phyloP scores from a whole-genome alignment of 192 early-diverging fungal genomes.

The Linderina pennispora region DNA sequence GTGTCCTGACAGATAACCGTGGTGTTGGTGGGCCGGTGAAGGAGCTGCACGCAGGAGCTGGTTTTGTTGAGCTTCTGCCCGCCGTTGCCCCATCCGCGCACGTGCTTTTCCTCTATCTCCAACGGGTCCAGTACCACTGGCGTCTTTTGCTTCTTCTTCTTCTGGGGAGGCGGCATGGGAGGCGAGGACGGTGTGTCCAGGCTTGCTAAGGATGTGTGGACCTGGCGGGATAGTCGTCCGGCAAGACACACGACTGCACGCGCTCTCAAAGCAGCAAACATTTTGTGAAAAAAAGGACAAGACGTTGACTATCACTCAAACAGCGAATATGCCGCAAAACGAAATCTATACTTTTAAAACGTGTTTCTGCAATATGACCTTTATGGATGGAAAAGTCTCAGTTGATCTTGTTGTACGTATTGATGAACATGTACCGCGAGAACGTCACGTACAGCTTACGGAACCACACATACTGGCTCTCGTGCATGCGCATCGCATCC shows the following conservation, averaged over 20 bases:
- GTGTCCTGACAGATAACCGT: constrained; percentile 63
- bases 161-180: too few relatives aligned
- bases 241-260: too few relatives aligned
- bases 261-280: too few relatives aligned
- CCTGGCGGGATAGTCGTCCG: too few relatives aligned
- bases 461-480: constrained; percentile 92
- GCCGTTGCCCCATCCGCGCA: constrained; percentile 72
- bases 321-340: too few relatives aligned
- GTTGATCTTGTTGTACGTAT: constrained; percentile 48
- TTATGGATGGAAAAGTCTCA: too few relatives aligned
- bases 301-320: too few relatives aligned
- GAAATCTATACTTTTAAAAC: too few relatives aligned
- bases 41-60: constrained; percentile 64
- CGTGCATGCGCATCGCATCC: constrained; percentile 73
- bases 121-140: constrained; percentile 53
- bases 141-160: background rate
- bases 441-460: constrained; percentile 77
- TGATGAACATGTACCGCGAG: constrained; percentile 87
- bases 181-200: too few relatives aligned
- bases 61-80: constrained; percentile 80
- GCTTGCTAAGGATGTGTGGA: too few relatives aligned
- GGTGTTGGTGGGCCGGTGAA: constrained; percentile 66
- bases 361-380: too few relatives aligned
- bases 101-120: constrained; percentile 69
- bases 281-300: too few relatives aligned